Evolutionary conservation across 1,284 basidiomycete species (phyloP).

Genomic region (Pascua sp.): DNA sequence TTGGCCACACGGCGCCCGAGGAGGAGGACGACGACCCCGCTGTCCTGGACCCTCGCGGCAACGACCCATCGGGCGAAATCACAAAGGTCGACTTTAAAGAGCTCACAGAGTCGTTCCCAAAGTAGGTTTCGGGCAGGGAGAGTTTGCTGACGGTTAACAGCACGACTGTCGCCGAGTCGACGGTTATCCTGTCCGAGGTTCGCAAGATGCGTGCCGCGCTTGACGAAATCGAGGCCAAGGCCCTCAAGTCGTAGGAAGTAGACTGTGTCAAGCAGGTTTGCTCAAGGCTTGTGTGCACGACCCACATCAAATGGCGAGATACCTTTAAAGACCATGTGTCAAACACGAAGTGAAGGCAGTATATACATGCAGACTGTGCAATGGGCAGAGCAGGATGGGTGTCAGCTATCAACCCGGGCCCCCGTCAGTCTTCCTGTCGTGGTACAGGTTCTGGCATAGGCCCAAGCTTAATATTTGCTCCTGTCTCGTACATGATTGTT

Average conservation of each 20-base stretch:
- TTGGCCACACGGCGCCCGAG: slow-evolving; percentile 59
- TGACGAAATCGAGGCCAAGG: slow-evolving; percentile 56
- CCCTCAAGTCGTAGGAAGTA: not conserved
- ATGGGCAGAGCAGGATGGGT: too few relatives aligned
- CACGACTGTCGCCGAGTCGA: slow-evolving; percentile 59
- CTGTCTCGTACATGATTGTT: too few relatives aligned
- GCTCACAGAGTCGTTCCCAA: slow-evolving; percentile 69
- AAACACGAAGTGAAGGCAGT: too few relatives aligned
- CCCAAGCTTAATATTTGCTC: too few relatives aligned
- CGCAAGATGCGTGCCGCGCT: slow-evolving; percentile 59
- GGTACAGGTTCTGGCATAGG: too few relatives aligned
- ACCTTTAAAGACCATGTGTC: too few relatives aligned
- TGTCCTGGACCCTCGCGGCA: slow-evolving; percentile 57
- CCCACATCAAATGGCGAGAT: too few relatives aligned
- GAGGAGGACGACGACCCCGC: slow-evolving; percentile 62
- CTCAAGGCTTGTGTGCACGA: too few relatives aligned
- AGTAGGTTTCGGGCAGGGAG: slow-evolving; percentile 42
- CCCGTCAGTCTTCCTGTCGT: too few relatives aligned
- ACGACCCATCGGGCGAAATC: slow-evolving; percentile 56
- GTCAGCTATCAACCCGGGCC: too few relatives aligned
- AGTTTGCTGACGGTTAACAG: slow-evolving; percentile 8
- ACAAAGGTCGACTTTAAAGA: slow-evolving; percentile 70
- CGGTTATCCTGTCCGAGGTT: slow-evolving; percentile 65
- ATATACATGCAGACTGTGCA: too few relatives aligned
- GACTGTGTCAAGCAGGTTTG: too few relatives aligned